Conservation (phyloP, 1,284 basidiomycete genomes). For the Cronartium quercuum region DNA sequence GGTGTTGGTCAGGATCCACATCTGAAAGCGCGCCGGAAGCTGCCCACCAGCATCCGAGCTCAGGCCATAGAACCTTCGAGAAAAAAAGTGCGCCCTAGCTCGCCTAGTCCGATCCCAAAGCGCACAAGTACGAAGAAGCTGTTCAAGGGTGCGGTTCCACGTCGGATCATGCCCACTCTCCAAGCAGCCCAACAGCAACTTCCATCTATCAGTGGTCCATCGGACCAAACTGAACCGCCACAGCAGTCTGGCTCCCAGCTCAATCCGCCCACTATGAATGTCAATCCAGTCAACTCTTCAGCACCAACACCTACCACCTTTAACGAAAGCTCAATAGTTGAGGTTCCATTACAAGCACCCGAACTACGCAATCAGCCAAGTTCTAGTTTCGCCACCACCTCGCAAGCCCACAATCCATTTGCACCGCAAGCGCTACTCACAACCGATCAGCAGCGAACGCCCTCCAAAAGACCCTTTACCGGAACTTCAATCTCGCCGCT, state of each 20-base stretch:
- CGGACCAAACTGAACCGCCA: not conserved
- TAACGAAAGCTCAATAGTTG: too few species aligned
- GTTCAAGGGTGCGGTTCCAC: not conserved
- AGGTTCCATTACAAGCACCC: too few species aligned
- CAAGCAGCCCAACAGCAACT: not conserved
- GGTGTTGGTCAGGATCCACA: not conserved
- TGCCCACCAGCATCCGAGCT: constrained; percentile 7
- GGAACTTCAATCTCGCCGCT: constrained; percentile 14
- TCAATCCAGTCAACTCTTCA: not conserved
- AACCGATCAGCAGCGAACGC: not conserved
- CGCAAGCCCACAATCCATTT: not conserved
- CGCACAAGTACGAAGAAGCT: too few species aligned
- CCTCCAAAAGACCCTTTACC: constrained; percentile 2
- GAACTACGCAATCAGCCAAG: not conserved
- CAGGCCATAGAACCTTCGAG: not conserved
- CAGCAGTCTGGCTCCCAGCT: not conserved
- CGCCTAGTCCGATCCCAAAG: not conserved
- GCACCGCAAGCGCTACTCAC: not conserved
- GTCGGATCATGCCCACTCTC: not conserved
- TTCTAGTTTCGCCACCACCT: not conserved
- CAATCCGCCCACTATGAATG: not conserved
- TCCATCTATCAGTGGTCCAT: not conserved
- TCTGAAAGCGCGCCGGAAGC: constrained; percentile 1
- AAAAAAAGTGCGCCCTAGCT: constrained; percentile 11
- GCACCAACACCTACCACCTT: not conserved